Evolutionary conservation across 192 early-diverging fungal species (phyloP), one percentile per base, ranked within the genome.

Genomic region (Linnemannia schmuckeri): DNA sequence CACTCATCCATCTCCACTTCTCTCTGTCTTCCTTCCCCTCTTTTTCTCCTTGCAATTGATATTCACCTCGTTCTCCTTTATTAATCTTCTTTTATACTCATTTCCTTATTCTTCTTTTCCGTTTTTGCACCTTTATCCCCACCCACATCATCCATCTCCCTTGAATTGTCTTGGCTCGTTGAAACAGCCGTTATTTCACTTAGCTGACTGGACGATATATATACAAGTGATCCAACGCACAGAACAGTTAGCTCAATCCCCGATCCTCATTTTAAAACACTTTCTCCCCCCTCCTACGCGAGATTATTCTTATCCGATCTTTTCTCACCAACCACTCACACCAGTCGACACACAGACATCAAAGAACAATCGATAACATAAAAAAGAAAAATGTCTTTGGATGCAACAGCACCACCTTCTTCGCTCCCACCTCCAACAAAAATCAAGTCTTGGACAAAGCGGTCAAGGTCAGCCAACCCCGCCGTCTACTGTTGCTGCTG

Each of bases 401-500:
- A 66, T 66, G 61, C 61, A 66, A 35, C 61, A 30, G 27, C 61
- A 66, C 27, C 61, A n/a, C 57, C 27, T 12, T 30, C 57, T 0
- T 57, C 55, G 3, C 9, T 63, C 57, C 40, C 57, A 27, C 9
- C 46, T 1, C 49, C 78, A 41, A n/a, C 13, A 54, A 24, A 30
- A 38, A 37, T 52, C 7, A 24, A 27, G 18, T 42, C 77, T 41
- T n/a, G 30, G 42, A 44, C 37, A 30, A 42, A 40, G 30, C 44
- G 37, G 13, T 35, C 68, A 8, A 6, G 33, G 33, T 55, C 44
- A 12, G 20, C 63, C 0, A 44, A 30, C 15, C 69, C 22, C 24
- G 20, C 73, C 5, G 69, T 42, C 41, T 85, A 47, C 69, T 85
- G 83, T 38, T 76, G 77, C 63, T 85, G 83, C 66, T 71, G 41